Conservation (phyloP, 257 asterid genomes). For the Scutellaria barbata region DNA sequence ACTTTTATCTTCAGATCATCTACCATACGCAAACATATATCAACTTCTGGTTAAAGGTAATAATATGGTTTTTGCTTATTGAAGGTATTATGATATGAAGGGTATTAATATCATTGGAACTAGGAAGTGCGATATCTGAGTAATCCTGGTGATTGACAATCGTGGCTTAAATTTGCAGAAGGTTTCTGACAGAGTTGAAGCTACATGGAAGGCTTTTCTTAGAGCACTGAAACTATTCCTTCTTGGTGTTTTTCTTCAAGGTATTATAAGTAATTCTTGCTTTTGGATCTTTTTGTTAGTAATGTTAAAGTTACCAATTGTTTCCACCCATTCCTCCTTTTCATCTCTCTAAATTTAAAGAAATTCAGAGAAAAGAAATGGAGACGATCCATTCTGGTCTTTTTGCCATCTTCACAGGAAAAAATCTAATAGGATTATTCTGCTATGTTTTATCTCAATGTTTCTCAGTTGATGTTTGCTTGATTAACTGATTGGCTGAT, state of each 20-base stretch:
- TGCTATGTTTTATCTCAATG: neutral
- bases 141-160: conserved; percentile 25
- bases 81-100: neutral
- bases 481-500: conserved; percentile 30
- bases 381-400: neutral
- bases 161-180: conserved; percentile 51
- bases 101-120: neutral
- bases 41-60: neutral
- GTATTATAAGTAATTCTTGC: conserved; percentile 43
- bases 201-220: conserved; percentile 62
- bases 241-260: conserved; percentile 85
- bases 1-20: conserved; percentile 1
- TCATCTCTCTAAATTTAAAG: too few species aligned
- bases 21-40: neutral
- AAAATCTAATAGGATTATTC: conserved; percentile 1
- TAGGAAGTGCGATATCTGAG: conserved; percentile 17
- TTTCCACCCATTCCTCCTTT: too few species aligned
- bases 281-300: conserved; percentile 26
- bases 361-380: too few species aligned
- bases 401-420: conserved; percentile 15
- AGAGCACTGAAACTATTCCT: conserved; percentile 70
- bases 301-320: neutral
- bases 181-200: conserved; percentile 53
- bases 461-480: conserved; percentile 20
- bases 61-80: conserved; percentile 8